Base-by-base conservation (phyloP, 1,139 yeast species). In the Yamadazyma mexicana region DNA sequence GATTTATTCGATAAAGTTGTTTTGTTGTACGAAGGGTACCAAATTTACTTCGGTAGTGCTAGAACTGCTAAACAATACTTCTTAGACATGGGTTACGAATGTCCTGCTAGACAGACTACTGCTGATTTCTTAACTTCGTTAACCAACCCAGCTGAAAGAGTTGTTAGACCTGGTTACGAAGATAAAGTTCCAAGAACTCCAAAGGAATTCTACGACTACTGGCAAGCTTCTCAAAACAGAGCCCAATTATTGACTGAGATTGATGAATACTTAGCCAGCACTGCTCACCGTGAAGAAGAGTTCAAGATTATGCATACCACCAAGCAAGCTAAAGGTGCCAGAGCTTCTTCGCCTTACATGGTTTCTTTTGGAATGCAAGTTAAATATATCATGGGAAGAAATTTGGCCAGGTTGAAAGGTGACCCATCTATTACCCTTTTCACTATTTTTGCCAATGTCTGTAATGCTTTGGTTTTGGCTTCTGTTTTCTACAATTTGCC, bases 21-120 rank as follows among this genome's bases (percentile, higher is more conserved):
- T 5, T 20, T 20, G 8, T 20, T 20, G 22, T 20, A 20, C 22
- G 22, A 20, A 20, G 22, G 22, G 5, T 20, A 20, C 22, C 95
- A 87, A 60, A 82, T 88, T 41, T 87, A 59, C 64, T 87, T 73
- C 53, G 96, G 96, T 45, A 74, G 76, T 31, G 72, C 80, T 8
- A 58, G 57, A 28, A 51, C 56, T 10, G 80, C 79, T 1, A 73
- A 69, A 51, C 55, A 51, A 4, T 77, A 56, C 52, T 77, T 77
- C 43, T 52, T 61, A 36, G 59, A 59, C 11, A 65, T 75, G 76
- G 82, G 82, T 5, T 77, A 62, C 49, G 59, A 72, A 12, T 84
- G 89, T 55, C 84, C 87, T 27, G 70, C 75, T 27, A 79, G 95
- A 59, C 89, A 84, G 65, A 83, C 94, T 7, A 83, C 92, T 43